Evolutionary conservation across 169 alveolate genomes (phyloP).

Genomic region (Perkinsus chesapeaki): DNA sequence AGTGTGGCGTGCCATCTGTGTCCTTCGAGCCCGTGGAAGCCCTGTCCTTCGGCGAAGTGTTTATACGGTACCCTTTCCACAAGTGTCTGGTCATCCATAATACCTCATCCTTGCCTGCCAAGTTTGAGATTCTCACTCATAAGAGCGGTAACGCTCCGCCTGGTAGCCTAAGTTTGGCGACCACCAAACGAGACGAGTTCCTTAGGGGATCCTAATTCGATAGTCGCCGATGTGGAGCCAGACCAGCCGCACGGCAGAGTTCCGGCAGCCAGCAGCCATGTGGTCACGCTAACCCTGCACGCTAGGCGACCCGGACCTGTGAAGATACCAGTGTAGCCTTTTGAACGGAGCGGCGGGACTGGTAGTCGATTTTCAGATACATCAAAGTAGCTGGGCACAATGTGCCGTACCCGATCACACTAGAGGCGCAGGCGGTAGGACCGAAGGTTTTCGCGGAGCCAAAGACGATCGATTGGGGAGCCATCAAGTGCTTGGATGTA

Average conservation of each 20-base stretch:
- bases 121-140: constrained; percentile 67
- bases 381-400: constrained; percentile 61
- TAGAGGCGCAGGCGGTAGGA: constrained; percentile 26
- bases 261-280: constrained; percentile 60
- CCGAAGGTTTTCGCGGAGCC: constrained; percentile 26
- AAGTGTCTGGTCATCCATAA: constrained; percentile 39
- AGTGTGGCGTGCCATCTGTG: constrained; percentile 77
- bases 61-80: constrained; percentile 35
- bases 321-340: constrained; percentile 54
- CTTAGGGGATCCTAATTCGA: constrained; percentile 62
- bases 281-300: constrained; percentile 60
- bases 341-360: not conserved
- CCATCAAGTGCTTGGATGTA: constrained; percentile 42
- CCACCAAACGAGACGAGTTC: not conserved
- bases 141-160: not conserved
- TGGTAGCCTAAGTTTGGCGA: not conserved
- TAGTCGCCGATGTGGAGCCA: constrained; percentile 66
- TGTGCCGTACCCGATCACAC: not conserved
- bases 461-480: constrained; percentile 41
- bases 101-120: constrained; percentile 71
- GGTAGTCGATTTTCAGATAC: not conserved
- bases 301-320: constrained; percentile 64
- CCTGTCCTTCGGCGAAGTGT: constrained; percentile 73
- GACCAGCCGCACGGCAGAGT: constrained; percentile 76
- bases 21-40: constrained; percentile 74